Evolutionary conservation across 179 eudicot species (phyloP), one percentile per base, ranked within the genome.

Genomic region (Gypsophila paniculata): DNA sequence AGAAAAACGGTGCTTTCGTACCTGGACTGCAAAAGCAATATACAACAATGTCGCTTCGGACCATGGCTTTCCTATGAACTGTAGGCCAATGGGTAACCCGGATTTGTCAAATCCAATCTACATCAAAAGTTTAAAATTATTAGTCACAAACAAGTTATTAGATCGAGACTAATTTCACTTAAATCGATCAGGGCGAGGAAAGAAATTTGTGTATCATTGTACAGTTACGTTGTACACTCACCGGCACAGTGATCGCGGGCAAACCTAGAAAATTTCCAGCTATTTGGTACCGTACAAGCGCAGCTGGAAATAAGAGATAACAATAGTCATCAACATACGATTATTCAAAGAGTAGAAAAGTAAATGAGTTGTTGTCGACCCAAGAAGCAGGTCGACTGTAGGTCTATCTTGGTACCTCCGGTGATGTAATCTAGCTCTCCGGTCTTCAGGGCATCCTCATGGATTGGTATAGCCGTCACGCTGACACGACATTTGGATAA

Each of bases 41-140:
- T 85, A 86, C 52, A 92, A 65, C 65, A 94, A 70, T 34, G 91
- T 81, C 63, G 99, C 86, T 80, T 94, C 99, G 17, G 92, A 85
- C 99, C 99, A 92, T 53, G 96, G 96, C 75, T 72, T 81, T 68
- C 96, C 99, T 9, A 91, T 86, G 57, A 92, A 90, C 65, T 94
- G 99, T 72, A 94, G 90, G 42, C 99, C 99, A 19, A 94, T 91
- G 18, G 99, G 99, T 84, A 92, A 72, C 19, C 96, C 97, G n/a
- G 23, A 67, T 77, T 80, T 80, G 74, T 94, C 96, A 63, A 87
- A 91, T 62, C 99, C 99, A 75, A 94, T 86, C 99, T 94, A 79
- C 53, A 74, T 29, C 63, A 18, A 25, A 1, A 15, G 26, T 54
- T 36, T n/a, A n/a, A 3, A 19, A 65, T n/a, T n/a, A n/a, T n/a